phyloP scores from a whole-genome alignment of 371 early-diverging fungal species.

The Ordospora pajunii region DNA sequence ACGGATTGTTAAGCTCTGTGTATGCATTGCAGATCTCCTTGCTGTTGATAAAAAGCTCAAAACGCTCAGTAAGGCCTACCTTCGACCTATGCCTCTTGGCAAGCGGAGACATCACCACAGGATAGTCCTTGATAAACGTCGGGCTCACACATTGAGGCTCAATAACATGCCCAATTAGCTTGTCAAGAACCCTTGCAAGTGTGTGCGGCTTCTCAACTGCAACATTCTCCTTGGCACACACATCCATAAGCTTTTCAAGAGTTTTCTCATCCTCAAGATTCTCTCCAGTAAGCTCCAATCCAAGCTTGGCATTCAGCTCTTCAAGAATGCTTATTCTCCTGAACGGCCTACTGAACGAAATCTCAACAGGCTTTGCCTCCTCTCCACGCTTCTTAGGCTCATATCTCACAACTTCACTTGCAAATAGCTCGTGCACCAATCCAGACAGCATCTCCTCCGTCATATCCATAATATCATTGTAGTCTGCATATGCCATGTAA shows the following conservation, averaged over 20 bases:
- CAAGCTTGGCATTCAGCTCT: conserved; percentile 77
- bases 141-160: conserved; percentile 87
- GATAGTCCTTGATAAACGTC: conserved; percentile 91
- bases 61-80: conserved; percentile 88
- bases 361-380: conserved; percentile 64
- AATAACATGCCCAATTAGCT: conserved; percentile 89
- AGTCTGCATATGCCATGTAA: conserved; percentile 98
- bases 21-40: conserved; percentile 97
- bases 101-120: conserved; percentile 93
- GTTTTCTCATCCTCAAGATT: conserved; percentile 71
- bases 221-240: conserved; percentile 78
- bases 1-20: conserved; percentile 93
- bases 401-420: conserved; percentile 75
- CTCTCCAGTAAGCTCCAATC: conserved; percentile 71
- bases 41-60: conserved; percentile 94
- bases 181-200: conserved; percentile 83
- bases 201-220: conserved; percentile 87
- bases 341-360: conserved; percentile 94
- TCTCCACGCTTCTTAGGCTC: conserved; percentile 75
- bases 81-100: conserved; percentile 88
- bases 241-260: conserved; percentile 73
- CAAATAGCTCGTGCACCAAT: conserved; percentile 79
- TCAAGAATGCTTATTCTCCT: conserved; percentile 80
- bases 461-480: conserved; percentile 83
- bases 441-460: conserved; percentile 80